Conservation (phyloP, 768 basidiomycete genomes). For the Termitomyces sp. region DNA sequence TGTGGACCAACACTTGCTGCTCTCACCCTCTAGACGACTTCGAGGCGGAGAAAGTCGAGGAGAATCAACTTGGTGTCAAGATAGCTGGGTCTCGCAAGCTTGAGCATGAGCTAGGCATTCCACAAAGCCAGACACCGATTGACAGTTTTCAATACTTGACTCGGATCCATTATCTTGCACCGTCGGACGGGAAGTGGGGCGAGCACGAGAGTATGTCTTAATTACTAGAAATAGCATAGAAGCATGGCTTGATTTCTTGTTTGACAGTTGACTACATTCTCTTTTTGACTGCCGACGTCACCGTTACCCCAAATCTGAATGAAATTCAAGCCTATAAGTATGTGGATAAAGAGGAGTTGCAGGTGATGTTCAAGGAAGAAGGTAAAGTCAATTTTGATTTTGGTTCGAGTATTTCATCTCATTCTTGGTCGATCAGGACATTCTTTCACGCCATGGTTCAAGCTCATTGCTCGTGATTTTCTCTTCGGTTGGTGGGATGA, state of each 20-base stretch:
- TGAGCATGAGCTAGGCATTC: constrained; percentile 95
- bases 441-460: constrained; percentile 98
- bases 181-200: constrained; percentile 90
- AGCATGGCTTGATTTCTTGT: neutral
- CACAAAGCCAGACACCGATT: constrained; percentile 66
- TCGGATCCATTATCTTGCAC: constrained; percentile 95
- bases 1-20: constrained; percentile 99
- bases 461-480: constrained; percentile 94
- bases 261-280: constrained; percentile 92
- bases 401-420: neutral
- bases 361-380: constrained; percentile 83
- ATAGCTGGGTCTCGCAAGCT: constrained; percentile 94
- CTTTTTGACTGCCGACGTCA: constrained; percentile 88
- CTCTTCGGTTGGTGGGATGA: constrained; percentile 99
- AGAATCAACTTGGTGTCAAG: constrained; percentile 78
- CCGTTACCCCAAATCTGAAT: constrained; percentile 76
- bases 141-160: constrained; percentile 94
- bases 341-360: constrained; percentile 86
- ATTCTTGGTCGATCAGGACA: constrained; percentile 47
- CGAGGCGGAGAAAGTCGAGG: constrained; percentile 74
- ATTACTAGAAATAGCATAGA: neutral
- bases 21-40: constrained; percentile 95
- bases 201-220: constrained; percentile 85
- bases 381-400: constrained; percentile 41
- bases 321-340: constrained; percentile 92